A percentile compares a stretch with the other conserved stretches of the same genome.
phyloP scores from a whole-genome alignment of 1,284 basidiomycete species.

The Singerocomus inundabilis region DNA sequence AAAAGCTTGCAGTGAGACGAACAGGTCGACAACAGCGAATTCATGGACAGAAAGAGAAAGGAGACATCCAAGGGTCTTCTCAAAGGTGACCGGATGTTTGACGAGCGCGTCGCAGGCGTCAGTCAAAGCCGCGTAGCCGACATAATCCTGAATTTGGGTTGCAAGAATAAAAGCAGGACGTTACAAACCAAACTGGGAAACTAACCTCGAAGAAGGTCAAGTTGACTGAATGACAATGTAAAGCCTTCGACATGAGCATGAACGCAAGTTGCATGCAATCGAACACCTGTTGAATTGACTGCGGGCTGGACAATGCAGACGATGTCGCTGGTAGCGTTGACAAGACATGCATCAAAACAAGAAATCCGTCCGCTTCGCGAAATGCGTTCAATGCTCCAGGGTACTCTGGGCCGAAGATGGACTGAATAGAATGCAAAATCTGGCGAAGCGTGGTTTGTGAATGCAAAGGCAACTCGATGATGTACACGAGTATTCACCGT shows the following conservation, averaged over 20 bases:
- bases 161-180: not conserved
- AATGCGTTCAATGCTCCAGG: conserved; percentile 69
- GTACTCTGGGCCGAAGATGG: conserved; percentile 55
- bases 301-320: conserved; percentile 38
- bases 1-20: conserved; percentile 43
- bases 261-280: conserved; percentile 60
- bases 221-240: conserved; percentile 56
- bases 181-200: conserved; percentile 1
- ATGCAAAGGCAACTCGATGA: not conserved
- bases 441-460: conserved; percentile 27
- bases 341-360: conserved; percentile 67
- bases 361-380: conserved; percentile 75
- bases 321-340: conserved; percentile 46
- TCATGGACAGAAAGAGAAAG: conserved; percentile 63
- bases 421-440: conserved; percentile 61
- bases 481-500: conserved; percentile 15
- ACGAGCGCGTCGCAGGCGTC: conserved; percentile 54
- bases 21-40: conserved; percentile 54
- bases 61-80: conserved; percentile 59
- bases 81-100: conserved; percentile 44
- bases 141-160: conserved; percentile 45
- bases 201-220: conserved; percentile 66
- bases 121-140: conserved; percentile 63
- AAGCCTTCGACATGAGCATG: conserved; percentile 59
- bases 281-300: conserved; percentile 43